These are phyloP conservation scores for Leishmania tropica DNA, from an alignment of 208 protist species.

Conservation along the genomic window DNA sequence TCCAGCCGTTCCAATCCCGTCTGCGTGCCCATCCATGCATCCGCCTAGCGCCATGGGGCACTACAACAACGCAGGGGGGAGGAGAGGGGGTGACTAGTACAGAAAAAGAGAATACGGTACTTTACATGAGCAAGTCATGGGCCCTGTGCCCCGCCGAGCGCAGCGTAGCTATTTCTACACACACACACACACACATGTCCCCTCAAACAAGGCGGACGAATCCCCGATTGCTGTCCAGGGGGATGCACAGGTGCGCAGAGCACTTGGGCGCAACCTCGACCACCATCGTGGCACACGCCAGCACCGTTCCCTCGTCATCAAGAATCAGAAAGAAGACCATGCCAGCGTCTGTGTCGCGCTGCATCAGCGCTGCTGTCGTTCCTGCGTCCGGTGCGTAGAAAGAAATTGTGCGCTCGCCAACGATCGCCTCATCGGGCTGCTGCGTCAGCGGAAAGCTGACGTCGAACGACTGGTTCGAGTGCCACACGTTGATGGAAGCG, in stretches of 20 bases:
- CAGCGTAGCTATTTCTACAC: neutral
- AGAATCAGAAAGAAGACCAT: conserved; percentile 38
- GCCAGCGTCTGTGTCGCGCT: conserved; percentile 5
- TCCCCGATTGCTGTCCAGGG: conserved; percentile 23
- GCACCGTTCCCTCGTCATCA: conserved; percentile 28
- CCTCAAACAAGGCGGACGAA: conserved; percentile 27
- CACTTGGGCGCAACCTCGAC: conserved; percentile 3
- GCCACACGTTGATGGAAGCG: conserved; percentile 29
- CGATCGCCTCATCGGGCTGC: conserved; percentile 20
- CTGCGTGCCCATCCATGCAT: neutral
- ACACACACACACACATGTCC: neutral
- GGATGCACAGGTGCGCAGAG: conserved; percentile 13
- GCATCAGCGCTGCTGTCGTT: conserved; percentile 10
- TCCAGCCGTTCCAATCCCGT: neutral
- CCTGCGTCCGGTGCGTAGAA: conserved; percentile 22
- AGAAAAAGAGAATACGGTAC: neutral
- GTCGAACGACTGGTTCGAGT: conserved; percentile 32
- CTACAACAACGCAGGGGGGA: neutral
- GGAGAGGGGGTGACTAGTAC: neutral
- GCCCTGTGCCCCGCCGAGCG: neutral
- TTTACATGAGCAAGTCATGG: conserved; percentile 4
- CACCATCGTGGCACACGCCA: conserved; percentile 23
- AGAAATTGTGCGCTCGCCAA: conserved; percentile 28
- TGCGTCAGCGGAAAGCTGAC: conserved; percentile 20
- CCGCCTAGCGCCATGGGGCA: too few species aligned